phyloP scores from a whole-genome alignment of 768 basidiomycete species.

The Rhizopogon salebrosus region DNA sequence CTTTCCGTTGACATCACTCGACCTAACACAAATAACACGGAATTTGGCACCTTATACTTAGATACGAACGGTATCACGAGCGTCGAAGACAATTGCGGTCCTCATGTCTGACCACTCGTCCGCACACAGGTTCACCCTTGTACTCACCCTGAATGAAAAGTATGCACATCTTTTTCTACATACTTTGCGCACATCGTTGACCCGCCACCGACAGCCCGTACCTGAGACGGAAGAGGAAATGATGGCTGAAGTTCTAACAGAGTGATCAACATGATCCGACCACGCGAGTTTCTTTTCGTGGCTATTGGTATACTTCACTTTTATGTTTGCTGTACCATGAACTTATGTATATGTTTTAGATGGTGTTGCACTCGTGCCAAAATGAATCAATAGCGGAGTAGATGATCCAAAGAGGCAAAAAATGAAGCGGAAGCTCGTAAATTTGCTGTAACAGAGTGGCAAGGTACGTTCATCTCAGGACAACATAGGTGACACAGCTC shows the following conservation, averaged over 20 bases:
- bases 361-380: conserved; percentile 96
- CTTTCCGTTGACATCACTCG: conserved; percentile 72
- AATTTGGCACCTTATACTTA: conserved; percentile 95
- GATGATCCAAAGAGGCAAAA: conserved; percentile 94
- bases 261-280: conserved; percentile 94
- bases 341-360: too few species aligned
- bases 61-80: conserved; percentile 99
- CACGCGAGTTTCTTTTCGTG: conserved; percentile 94
- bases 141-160: conserved; percentile 98
- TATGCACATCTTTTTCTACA: conserved; percentile 20
- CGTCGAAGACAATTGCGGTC: neutral
- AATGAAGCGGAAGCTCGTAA: conserved; percentile 87
- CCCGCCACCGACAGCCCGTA: conserved; percentile 54
- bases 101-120: conserved; percentile 2
- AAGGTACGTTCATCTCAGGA: conserved; percentile 45
- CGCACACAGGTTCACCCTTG: conserved; percentile 84
- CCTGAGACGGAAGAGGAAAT: conserved; percentile 98
- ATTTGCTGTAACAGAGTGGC: conserved; percentile 80
- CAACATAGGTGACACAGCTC: neutral
- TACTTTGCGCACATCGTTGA: neutral
- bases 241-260: conserved; percentile 97
- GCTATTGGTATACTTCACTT: conserved; percentile 71
- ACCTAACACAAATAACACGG: conserved; percentile 91
- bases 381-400: conserved; percentile 99
- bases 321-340: too few species aligned